Percentiles rank a stretch among this genome's conserved stretches.
Evolutionary conservation across 176 grass and related monocot genomes (phyloP).

Genomic region (Aegilops umbellulata): DNA sequence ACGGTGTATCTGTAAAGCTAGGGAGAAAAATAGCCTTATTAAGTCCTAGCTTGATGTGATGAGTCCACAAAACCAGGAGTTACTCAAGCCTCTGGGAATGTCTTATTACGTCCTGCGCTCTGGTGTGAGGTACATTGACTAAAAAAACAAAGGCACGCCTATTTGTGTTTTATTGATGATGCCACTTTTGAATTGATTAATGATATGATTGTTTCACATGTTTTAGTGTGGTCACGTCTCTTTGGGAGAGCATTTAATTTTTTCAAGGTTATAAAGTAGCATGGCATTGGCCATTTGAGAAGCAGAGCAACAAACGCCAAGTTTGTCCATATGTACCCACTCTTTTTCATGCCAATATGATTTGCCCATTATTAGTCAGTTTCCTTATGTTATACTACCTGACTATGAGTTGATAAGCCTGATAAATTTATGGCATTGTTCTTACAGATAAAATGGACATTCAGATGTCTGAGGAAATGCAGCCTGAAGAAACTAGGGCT

Average conservation of each 20-base stretch:
- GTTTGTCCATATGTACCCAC: not conserved
- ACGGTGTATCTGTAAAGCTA: not conserved
- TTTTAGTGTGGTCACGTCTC: not conserved
- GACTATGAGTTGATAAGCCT: not conserved
- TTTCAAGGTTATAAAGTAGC: not conserved
- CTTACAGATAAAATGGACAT: conserved; percentile 37
- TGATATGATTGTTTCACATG: not conserved
- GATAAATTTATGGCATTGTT: not conserved
- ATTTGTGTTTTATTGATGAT: not conserved
- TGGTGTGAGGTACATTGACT: not conserved
- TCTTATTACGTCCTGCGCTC: not conserved
- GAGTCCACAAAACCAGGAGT: not conserved
- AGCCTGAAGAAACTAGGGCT: conserved; percentile 29
- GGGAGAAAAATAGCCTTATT: not conserved
- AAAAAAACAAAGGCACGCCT: not conserved
- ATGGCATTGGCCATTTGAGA: not conserved
- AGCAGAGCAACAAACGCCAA: not conserved
- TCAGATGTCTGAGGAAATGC: not conserved
- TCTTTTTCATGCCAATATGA: not conserved
- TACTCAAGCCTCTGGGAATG: not conserved
- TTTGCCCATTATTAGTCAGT: not conserved
- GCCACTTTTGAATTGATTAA: not conserved
- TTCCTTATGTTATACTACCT: not conserved
- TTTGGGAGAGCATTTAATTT: not conserved
- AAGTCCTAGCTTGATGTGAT: not conserved